Evolutionary conservation across 1,284 basidiomycete species (phyloP).

Genomic region (Acaromyces ingoldii): DNA sequence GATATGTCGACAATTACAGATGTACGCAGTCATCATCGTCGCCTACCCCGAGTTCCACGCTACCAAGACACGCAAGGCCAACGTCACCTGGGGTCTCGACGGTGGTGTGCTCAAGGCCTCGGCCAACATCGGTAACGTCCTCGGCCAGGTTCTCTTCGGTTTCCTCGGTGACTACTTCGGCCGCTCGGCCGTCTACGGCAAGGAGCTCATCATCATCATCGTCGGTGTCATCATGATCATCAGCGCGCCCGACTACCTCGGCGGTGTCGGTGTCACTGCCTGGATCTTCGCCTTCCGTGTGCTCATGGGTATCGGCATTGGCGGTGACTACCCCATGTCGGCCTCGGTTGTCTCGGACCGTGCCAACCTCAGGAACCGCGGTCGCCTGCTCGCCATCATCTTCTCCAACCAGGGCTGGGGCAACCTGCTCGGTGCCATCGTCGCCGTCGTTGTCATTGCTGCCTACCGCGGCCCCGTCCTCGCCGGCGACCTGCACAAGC

Average conservation of each 20-base stretch:
- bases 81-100: conserved; percentile 45
- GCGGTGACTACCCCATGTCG: conserved; percentile 76
- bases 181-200: conserved; percentile 47
- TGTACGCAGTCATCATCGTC: conserved; percentile 42
- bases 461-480: conserved; percentile 61
- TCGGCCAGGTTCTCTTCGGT: conserved; percentile 44
- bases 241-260: conserved; percentile 39
- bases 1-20: no score
- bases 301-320: conserved; percentile 56
- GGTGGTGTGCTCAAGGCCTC: conserved; percentile 47
- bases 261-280: conserved; percentile 40
- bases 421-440: conserved; percentile 58
- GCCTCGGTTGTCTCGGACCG: conserved; percentile 51
- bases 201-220: conserved; percentile 45
- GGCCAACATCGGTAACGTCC: conserved; percentile 47
- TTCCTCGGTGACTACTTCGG: conserved; percentile 47
- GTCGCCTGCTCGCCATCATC: conserved; percentile 47
- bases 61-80: conserved; percentile 22
- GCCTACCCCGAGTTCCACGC: conserved; percentile 27
- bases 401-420: conserved; percentile 53
- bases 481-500: conserved; percentile 33
- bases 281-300: conserved; percentile 43
- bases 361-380: conserved; percentile 36
- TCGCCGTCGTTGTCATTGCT: conserved; percentile 64
- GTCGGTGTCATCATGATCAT: conserved; percentile 45